Evolutionary conservation across 106 monocot species (phyloP).

Genomic region (Dendrobium nobile): DNA sequence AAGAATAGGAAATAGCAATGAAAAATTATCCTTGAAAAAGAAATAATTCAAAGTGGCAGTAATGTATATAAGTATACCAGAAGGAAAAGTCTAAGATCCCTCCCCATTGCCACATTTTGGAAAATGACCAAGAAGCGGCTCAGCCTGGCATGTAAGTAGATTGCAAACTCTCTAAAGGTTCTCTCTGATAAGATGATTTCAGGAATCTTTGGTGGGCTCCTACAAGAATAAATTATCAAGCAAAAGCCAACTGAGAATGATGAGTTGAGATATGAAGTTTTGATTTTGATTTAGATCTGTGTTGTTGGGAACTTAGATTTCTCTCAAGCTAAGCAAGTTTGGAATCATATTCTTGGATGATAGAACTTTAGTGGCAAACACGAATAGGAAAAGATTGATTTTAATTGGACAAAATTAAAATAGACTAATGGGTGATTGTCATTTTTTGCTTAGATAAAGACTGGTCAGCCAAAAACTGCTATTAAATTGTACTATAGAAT

Average conservation of each 20-base stretch:
- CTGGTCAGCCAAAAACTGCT: not conserved
- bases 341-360: no score
- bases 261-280: not conserved
- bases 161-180: constrained; percentile 24
- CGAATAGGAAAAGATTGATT: not conserved
- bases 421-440: not conserved
- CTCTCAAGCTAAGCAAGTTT: no score
- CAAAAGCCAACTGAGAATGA: not conserved
- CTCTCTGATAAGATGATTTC: constrained; percentile 45
- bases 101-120: constrained; percentile 51
- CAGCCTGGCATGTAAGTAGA: constrained; percentile 24
- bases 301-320: no score
- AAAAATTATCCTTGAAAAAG: not conserved
- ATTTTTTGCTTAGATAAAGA: not conserved
- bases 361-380: not conserved
- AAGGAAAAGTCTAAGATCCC: constrained; percentile 52
- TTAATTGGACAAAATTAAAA: not conserved
- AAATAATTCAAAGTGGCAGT: not conserved
- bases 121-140: constrained; percentile 18
- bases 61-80: constrained; percentile 20
- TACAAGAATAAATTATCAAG: constrained; percentile 2
- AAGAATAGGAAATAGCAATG: not conserved
- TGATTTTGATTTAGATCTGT: not conserved
- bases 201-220: constrained; percentile 54
- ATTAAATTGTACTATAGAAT: not conserved